phyloP scores from a whole-genome alignment of 2,329 filamentous ascomycete genomes.

The Hymenoscyphus linearis region DNA sequence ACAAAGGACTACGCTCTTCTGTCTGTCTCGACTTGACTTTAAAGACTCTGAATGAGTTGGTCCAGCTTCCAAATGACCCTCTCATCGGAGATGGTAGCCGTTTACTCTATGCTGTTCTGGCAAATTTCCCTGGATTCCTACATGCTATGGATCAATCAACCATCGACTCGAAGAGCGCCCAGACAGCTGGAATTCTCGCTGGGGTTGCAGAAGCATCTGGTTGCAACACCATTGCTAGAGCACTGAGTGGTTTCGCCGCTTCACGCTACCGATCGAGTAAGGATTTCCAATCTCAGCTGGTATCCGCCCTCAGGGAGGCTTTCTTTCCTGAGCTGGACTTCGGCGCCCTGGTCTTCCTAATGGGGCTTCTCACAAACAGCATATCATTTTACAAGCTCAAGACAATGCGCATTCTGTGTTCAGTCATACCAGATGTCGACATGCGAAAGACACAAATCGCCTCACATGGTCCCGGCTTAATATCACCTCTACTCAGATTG shows the following conservation, averaged over 20 bases:
- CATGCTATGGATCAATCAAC: conserved; percentile 65
- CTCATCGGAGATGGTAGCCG: conserved; percentile 79
- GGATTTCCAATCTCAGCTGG: conserved; percentile 71
- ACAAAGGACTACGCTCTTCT: conserved; percentile 89
- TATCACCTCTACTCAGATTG: conserved; percentile 83
- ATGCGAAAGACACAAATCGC: conserved; percentile 89
- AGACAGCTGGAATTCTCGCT: conserved; percentile 65
- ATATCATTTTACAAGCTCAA: conserved; percentile 86
- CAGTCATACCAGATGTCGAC: conserved; percentile 82
- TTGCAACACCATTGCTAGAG: conserved; percentile 59
- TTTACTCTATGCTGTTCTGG: conserved; percentile 78
- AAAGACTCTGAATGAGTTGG: conserved; percentile 70
- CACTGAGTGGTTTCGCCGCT: conserved; percentile 65
- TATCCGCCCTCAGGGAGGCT: conserved; percentile 67
- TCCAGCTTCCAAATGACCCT: conserved; percentile 70
- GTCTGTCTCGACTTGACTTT: conserved; percentile 74
- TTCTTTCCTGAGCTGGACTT: conserved; percentile 84
- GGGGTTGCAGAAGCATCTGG: conserved; percentile 69
- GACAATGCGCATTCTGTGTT: conserved; percentile 83
- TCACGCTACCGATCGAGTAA: conserved; percentile 60
- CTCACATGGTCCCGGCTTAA: conserved; percentile 86
- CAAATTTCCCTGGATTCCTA: conserved; percentile 85
- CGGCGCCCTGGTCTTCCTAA: conserved; percentile 78
- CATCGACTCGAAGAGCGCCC: conserved; percentile 50
- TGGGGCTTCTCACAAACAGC: conserved; percentile 86